Evolutionary conservation across 108 stramenopile genomes (phyloP).

Genomic region (Stephanodiscus triporus): DNA sequence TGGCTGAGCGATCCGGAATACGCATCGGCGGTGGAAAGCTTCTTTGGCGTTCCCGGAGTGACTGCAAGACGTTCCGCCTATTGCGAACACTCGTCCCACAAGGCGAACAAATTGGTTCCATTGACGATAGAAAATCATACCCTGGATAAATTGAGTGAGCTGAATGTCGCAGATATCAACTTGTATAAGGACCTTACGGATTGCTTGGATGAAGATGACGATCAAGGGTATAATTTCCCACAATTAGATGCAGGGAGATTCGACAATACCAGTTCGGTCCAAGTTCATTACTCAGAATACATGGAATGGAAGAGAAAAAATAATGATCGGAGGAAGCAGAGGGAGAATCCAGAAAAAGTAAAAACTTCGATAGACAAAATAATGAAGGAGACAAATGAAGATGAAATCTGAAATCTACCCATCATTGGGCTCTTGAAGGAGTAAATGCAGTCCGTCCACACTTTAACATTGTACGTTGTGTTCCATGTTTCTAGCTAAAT

Average conservation of each 20-base stretch:
- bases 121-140: conserved; percentile 8
- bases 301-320: not conserved
- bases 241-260: not conserved
- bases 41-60: conserved; percentile 46
- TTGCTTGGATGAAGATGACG: conserved; percentile 20
- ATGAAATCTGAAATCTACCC: too few species aligned
- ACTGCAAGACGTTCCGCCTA: conserved; percentile 11
- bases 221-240: conserved; percentile 1
- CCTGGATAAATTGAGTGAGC: conserved; percentile 16
- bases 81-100: conserved; percentile 31
- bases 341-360: not conserved
- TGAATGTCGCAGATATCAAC: conserved; percentile 31
- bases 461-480: too few species aligned
- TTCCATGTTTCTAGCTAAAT: too few species aligned
- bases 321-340: not conserved
- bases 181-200: conserved; percentile 39
- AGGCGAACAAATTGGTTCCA: conserved; percentile 33
- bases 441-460: too few species aligned
- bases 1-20: conserved; percentile 39
- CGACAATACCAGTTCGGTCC: not conserved
- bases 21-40: conserved; percentile 34
- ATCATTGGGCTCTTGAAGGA: too few species aligned
- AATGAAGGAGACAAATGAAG: too few species aligned
- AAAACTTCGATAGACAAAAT: too few species aligned
- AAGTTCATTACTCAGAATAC: conserved; percentile 2